Conservation (phyloP, 108 stramenopile species). For the Cyclotella kingstonii region DNA sequence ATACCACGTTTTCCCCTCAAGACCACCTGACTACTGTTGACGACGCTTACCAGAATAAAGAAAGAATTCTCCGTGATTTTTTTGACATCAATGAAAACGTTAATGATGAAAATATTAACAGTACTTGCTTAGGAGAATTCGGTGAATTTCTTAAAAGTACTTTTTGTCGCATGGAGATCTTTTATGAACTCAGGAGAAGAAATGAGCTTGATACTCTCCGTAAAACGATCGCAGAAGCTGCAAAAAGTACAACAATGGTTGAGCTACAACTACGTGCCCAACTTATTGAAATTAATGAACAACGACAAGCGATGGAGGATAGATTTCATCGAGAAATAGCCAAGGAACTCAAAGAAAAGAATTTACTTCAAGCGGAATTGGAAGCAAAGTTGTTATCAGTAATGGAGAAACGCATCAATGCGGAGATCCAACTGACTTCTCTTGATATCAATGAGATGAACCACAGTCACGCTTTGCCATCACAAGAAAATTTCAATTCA, state of each 20-base stretch:
- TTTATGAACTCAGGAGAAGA: neutral
- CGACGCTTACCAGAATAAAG: too few relatives aligned
- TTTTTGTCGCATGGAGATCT: neutral
- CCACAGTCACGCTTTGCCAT: too few relatives aligned
- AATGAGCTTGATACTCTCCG: neutral
- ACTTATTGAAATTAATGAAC: neutral
- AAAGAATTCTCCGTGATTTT: too few relatives aligned
- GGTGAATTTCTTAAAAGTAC: neutral
- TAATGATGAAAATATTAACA: too few relatives aligned
- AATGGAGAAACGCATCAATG: neutral
- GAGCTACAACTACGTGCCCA: neutral
- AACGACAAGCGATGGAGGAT: neutral
- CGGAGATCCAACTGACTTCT: conserved; percentile 1
- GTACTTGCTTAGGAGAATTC: neutral
- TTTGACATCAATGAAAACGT: too few relatives aligned
- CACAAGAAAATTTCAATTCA: too few relatives aligned
- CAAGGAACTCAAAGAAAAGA: neutral
- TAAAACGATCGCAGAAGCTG: neutral
- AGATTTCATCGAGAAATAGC: neutral
- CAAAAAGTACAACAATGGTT: neutral
- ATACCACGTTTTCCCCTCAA: too few relatives aligned
- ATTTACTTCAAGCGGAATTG: neutral
- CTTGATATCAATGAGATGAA: too few relatives aligned
- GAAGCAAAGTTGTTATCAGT: neutral
- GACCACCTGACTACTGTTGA: too few relatives aligned